Percentiles rank a stretch among this genome's conserved stretches.
These are phyloP conservation scores for Solanum medicagineum DNA, from an alignment of 257 asterid genomes.

Conservation along the genomic window DNA sequence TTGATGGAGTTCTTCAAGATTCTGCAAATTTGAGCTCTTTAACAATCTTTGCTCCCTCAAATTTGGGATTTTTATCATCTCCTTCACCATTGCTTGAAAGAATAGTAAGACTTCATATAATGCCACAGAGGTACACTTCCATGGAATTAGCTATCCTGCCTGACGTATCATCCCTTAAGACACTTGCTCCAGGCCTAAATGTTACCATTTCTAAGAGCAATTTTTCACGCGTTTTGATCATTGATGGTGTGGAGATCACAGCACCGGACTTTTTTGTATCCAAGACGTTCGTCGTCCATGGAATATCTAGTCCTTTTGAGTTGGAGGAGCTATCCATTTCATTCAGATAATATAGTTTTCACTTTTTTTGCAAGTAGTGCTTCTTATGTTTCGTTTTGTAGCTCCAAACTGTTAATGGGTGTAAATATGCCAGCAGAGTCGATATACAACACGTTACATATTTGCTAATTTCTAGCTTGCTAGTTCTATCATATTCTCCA, in stretches of 20 bases:
- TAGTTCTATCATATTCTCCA: neutral
- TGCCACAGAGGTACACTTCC: constrained; percentile 23
- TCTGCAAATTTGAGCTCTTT: constrained; percentile 19
- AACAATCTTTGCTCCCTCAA: constrained; percentile 52
- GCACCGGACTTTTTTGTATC: constrained; percentile 28
- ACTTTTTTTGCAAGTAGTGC: neutral
- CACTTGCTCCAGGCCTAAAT: constrained; percentile 24
- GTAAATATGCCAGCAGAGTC: neutral
- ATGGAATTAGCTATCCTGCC: constrained; percentile 25
- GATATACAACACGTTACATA: neutral
- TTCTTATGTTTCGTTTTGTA: neutral
- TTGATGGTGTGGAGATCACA: constrained; percentile 43
- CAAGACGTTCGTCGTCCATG: constrained; percentile 41
- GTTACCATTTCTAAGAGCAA: constrained; percentile 11
- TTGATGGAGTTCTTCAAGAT: constrained; percentile 34
- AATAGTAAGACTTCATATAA: constrained; percentile 44
- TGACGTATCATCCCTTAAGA: constrained; percentile 17
- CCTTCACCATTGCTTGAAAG: constrained; percentile 40
- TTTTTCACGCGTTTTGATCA: constrained; percentile 3
- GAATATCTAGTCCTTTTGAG: constrained; percentile 31
- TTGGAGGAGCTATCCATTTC: constrained; percentile 7
- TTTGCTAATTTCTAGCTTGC: neutral
- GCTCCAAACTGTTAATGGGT: neutral
- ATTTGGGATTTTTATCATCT: constrained; percentile 33
- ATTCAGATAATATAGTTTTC: constrained; percentile 1